Percentiles rank a stretch among this genome's conserved stretches.
Conservation (phyloP, 1,284 basidiomycete species). For the Cryptococcus sp. region DNA sequence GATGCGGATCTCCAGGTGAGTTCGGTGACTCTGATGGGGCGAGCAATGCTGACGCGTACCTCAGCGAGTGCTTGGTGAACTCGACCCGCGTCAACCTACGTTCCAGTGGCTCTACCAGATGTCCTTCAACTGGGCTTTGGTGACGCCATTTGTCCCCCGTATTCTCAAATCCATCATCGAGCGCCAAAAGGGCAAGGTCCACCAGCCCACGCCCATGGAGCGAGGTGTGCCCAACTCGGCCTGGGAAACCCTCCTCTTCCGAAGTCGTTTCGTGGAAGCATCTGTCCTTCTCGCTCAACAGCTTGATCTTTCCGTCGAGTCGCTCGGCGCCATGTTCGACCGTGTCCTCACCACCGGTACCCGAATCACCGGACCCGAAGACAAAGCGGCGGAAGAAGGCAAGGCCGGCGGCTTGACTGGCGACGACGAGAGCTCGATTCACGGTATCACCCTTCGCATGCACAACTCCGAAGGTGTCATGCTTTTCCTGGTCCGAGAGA, state of each 20-base stretch:
- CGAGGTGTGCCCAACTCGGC: constrained; percentile 28
- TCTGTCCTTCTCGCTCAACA: constrained; percentile 55
- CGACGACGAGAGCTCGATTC: constrained; percentile 49
- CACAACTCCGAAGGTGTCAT: constrained; percentile 55
- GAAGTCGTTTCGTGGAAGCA: constrained; percentile 56
- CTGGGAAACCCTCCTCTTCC: constrained; percentile 52
- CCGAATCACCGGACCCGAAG: constrained; percentile 18
- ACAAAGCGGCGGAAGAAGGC: constrained; percentile 25
- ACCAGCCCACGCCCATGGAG: constrained; percentile 35
- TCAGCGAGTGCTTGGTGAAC: constrained; percentile 54
- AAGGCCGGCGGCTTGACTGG: constrained; percentile 22
- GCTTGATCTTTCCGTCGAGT: constrained; percentile 55
- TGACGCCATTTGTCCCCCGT: constrained; percentile 55
- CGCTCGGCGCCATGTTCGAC: constrained; percentile 67
- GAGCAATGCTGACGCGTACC: neutral
- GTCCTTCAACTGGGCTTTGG: constrained; percentile 58
- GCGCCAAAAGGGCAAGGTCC: constrained; percentile 30
- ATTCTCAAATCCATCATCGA: constrained; percentile 44
- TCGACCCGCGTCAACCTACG: constrained; percentile 56
- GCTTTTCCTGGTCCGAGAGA: constrained; percentile 58
- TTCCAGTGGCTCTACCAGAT: constrained; percentile 60
- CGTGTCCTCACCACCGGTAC: constrained; percentile 57
- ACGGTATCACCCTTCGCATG: constrained; percentile 50
- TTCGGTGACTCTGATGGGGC: neutral
- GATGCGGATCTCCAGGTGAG: constrained; percentile 51